Base-by-base conservation (phyloP, 768 basidiomycete species). In the Xanthoconium purpureum region DNA sequence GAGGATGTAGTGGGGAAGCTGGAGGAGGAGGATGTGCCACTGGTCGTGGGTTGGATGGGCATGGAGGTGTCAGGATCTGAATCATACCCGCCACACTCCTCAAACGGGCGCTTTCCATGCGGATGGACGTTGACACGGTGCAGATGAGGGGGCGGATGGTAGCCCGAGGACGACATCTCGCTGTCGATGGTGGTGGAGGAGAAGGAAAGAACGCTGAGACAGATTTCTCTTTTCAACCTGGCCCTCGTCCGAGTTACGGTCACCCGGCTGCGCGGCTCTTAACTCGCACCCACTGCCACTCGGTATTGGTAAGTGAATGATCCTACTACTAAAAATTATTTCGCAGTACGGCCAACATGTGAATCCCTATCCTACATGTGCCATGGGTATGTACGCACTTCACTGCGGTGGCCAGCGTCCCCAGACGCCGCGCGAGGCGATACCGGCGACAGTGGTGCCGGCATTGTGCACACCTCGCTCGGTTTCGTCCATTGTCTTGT, bases 51-150 rank as follows among this genome's bases (percentile, higher is more conserved):
- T 44, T 63, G 60, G 52, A 55, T 55, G 57, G 67, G 60, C 67
- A 71, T 65, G 62, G 71, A 38, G 49, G 57, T 24, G 57, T 66
- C 54, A 40, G 70, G 62, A 58, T 69, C 70, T 42, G 71, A 71
- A 56, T 66, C 71, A 44, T 73, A 71, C 54, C 68, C 67, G 56
- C 64, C 67, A 65, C 67, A 69, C 44, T 71, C 69, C 18, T 71
- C 69, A 50, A 70, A 70, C 52, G 67, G 67, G 62, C 69, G 69
- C 63, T 70, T 69, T 60, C 59, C 68, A 60, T 66, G 63, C 36
- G 69, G 56, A 39, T 66, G 66, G 14, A 62, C 52, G 47, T 57
- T 57, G 51, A 70, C 63, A 56, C 61, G 66, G 52, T 63, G 67
- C 35, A 65, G 61, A 40, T 61, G 66, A 1, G 66, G 45, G 15